Conservation (phyloP, 495 filamentous ascomycete genomes). For the Pyronema omphalodes region DNA sequence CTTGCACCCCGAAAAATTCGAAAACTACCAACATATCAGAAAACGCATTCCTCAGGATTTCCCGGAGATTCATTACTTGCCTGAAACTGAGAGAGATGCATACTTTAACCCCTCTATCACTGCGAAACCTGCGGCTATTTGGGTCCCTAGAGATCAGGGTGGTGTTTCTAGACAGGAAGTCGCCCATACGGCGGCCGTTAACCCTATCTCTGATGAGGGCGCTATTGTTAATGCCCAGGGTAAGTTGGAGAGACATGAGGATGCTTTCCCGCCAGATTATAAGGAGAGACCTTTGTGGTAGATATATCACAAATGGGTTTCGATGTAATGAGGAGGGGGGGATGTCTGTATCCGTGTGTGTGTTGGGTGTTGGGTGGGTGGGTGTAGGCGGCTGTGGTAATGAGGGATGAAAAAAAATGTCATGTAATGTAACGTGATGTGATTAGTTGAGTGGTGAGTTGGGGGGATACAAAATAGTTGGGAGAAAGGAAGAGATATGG, state of each 20-base stretch:
- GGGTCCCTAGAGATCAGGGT: slow-evolving; percentile 61
- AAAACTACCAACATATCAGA: slow-evolving; percentile 53
- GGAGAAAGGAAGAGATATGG: no score
- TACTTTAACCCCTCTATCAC: slow-evolving; percentile 61
- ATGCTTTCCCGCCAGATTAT: slow-evolving; percentile 60
- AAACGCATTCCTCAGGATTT: slow-evolving; percentile 45
- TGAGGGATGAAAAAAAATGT: no score
- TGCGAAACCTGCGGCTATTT: slow-evolving; percentile 48
- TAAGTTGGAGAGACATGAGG: slow-evolving; percentile 55
- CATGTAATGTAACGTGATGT: no score
- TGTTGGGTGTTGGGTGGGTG: no score
- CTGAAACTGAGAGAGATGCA: slow-evolving; percentile 44
- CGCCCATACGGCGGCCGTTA: slow-evolving; percentile 46
- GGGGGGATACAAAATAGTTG: no score
- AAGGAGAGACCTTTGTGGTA: slow-evolving; percentile 46
- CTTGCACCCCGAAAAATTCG: slow-evolving; percentile 59
- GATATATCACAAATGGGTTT: not conserved
- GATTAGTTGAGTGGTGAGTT: no score
- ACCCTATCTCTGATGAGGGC: slow-evolving; percentile 69
- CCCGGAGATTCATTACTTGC: slow-evolving; percentile 34
- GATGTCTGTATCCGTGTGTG: no score
- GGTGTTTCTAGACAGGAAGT: slow-evolving; percentile 68
- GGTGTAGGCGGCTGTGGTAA: no score
- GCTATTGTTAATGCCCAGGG: slow-evolving; percentile 65
- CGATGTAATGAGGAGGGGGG: no score